A percentile compares a stretch with the other conserved stretches of the same genome.
Conservation (phyloP, 2,329 filamentous ascomycete species). For the Cryphonectria nitschkei region DNA sequence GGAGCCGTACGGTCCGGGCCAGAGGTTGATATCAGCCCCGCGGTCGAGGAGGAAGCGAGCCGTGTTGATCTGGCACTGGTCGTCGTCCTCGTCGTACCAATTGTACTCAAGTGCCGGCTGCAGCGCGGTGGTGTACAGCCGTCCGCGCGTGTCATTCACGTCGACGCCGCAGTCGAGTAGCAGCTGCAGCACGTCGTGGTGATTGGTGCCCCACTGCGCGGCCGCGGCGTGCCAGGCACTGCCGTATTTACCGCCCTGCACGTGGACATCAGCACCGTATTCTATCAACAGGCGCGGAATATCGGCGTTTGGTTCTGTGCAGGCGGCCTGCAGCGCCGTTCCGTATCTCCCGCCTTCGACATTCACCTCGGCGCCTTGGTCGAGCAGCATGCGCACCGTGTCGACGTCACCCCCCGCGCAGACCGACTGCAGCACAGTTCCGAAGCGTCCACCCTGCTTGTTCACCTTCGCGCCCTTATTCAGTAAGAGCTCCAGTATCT, state of each 20-base stretch:
- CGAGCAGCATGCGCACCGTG: not conserved
- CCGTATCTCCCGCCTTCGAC: not conserved
- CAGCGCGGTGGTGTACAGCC: not conserved
- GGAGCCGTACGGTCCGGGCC: too few relatives aligned
- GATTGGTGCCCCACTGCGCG: rapidly evolving
- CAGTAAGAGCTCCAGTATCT: not conserved
- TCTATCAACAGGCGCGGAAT: not conserved
- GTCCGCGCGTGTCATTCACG: not conserved
- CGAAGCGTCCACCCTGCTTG: not conserved
- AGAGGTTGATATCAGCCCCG: too few relatives aligned
- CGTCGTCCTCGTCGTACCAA: too few relatives aligned
- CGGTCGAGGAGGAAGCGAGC: not conserved
- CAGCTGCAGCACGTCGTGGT: not conserved
- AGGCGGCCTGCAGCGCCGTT: not conserved
- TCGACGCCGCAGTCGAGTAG: not conserved
- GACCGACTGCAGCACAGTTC: not conserved
- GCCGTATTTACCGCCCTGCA: not conserved
- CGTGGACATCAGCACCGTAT: not conserved
- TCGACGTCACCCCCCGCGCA: rapidly evolving
- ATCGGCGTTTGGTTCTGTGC: not conserved
- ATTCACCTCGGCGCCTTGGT: not conserved
- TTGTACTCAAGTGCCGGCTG: not conserved
- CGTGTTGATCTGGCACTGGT: not conserved
- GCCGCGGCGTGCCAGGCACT: not conserved
- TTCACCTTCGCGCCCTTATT: not conserved